A percentile compares a stretch with the other conserved stretches of the same genome.
Conservation (phyloP, 2,329 filamentous ascomycete genomes). For the Fusarium floridanum region DNA sequence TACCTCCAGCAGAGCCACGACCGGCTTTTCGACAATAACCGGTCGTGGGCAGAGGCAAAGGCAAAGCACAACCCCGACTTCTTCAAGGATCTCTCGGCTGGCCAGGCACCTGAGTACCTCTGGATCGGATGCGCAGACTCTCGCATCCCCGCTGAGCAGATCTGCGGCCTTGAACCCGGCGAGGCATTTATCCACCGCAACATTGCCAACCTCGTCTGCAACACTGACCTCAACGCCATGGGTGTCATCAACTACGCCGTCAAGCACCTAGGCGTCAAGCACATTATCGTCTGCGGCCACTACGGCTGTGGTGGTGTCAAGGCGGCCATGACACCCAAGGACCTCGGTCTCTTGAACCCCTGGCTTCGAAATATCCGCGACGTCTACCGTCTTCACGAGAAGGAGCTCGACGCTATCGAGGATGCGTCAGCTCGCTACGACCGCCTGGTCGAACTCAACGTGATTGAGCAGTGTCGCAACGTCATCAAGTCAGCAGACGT, state of each 20-base stretch:
- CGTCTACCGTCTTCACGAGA: slow-evolving; percentile 78
- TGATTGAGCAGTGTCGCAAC: slow-evolving; percentile 81
- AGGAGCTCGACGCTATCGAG: slow-evolving; percentile 74
- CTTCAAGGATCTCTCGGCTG: slow-evolving; percentile 73
- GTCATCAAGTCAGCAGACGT: slow-evolving; percentile 85
- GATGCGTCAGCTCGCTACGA: slow-evolving; percentile 72
- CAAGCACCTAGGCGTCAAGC: slow-evolving; percentile 82
- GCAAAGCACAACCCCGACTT: slow-evolving; percentile 70
- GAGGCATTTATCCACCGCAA: slow-evolving; percentile 96
- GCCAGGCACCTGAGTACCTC: slow-evolving; percentile 78
- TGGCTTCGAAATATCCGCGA: slow-evolving; percentile 82
- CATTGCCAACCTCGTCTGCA: slow-evolving; percentile 88
- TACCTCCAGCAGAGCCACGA: slow-evolving; percentile 76
- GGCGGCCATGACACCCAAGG: slow-evolving; percentile 78
- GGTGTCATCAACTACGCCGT: slow-evolving; percentile 91
- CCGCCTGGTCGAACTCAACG: slow-evolving; percentile 86
- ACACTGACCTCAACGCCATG: slow-evolving; percentile 83
- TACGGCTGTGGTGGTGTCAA: slow-evolving; percentile 84
- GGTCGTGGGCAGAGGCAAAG: slow-evolving; percentile 73
- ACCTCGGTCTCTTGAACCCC: slow-evolving; percentile 78
- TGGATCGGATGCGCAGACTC: slow-evolving; percentile 96
- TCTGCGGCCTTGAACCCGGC: slow-evolving; percentile 85
- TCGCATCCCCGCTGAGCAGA: slow-evolving; percentile 90
- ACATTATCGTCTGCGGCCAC: slow-evolving; percentile 84
- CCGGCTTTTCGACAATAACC: slow-evolving; percentile 77